phyloP scores from a whole-genome alignment of 2,329 filamentous ascomycete genomes.

The Hypoxylon sp. region DNA sequence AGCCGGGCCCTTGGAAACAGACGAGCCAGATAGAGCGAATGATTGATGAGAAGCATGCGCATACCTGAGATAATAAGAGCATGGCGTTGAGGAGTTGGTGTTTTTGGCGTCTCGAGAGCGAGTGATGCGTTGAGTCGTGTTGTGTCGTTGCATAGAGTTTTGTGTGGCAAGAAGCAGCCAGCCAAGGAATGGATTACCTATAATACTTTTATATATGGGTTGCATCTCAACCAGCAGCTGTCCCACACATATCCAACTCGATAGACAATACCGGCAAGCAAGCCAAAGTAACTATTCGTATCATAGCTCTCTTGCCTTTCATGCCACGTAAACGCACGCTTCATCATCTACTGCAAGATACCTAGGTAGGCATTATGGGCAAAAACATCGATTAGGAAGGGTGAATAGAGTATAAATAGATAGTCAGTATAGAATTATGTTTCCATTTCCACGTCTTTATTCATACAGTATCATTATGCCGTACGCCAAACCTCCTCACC shows the following conservation, averaged over 20 bases:
- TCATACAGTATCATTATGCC: not conserved
- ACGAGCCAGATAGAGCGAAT: constrained; percentile 6
- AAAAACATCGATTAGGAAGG: not conserved
- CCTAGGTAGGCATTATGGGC: not conserved
- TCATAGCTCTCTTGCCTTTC: not conserved
- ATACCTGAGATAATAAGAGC: constrained; percentile 29
- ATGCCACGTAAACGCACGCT: not conserved
- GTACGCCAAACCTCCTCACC: not conserved
- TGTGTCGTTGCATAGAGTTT: constrained; percentile 30
- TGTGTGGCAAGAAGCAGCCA: constrained; percentile 1
- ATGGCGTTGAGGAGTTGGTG: constrained; percentile 41
- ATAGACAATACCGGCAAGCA: constrained; percentile 7
- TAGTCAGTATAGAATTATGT: not conserved
- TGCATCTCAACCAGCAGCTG: constrained; percentile 1
- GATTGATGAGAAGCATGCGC: constrained; percentile 16
- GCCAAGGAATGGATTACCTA: not conserved
- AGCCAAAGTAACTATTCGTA: not conserved
- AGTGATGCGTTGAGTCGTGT: constrained; percentile 26
- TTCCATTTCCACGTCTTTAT: not conserved
- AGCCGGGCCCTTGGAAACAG: constrained; percentile 16
- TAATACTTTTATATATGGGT: constrained; percentile 1
- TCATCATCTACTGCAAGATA: not conserved
- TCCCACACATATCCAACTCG: constrained; percentile 3
- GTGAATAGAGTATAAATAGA: not conserved
- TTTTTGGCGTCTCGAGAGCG: constrained; percentile 14